Evolutionary conservation across 1,284 basidiomycete genomes (phyloP).

Genomic region (Trichosporon asahii): DNA sequence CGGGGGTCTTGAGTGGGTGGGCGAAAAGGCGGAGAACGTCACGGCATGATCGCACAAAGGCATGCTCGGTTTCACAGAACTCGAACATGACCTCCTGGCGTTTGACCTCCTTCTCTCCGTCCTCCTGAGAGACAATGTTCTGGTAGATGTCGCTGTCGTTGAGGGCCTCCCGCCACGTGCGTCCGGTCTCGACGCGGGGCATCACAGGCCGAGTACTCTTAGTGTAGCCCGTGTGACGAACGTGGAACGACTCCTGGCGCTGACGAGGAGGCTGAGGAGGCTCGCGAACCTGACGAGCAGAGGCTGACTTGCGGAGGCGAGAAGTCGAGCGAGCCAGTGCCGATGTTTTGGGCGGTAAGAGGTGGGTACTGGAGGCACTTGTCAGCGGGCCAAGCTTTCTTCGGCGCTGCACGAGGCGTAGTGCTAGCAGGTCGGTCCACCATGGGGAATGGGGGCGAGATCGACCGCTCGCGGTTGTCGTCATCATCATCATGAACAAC

Average conservation of each 20-base stretch:
- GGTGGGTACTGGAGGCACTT: neutral
- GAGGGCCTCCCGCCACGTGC: slow-evolving; percentile 37
- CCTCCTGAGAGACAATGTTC: slow-evolving; percentile 24
- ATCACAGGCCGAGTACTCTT: slow-evolving; percentile 28
- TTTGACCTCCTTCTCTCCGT: slow-evolving; percentile 57
- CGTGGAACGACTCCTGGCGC: slow-evolving; percentile 39
- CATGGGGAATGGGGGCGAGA: slow-evolving; percentile 14
- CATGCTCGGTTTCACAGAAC: slow-evolving; percentile 64
- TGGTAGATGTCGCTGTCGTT: slow-evolving; percentile 27
- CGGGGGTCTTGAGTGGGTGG: slow-evolving; percentile 64
- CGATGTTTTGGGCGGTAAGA: neutral
- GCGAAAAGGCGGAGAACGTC: slow-evolving; percentile 67
- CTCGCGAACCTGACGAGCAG: slow-evolving; percentile 18
- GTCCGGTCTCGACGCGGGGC: neutral
- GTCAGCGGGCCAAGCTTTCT: neutral
- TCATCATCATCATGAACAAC: slow-evolving; percentile 12
- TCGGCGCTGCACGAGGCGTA: neutral
- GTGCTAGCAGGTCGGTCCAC: neutral
- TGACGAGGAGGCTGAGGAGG: slow-evolving; percentile 33
- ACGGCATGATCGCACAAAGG: slow-evolving; percentile 64
- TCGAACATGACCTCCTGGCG: slow-evolving; percentile 68
- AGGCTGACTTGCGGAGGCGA: slow-evolving; percentile 14
- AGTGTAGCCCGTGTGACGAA: slow-evolving; percentile 40
- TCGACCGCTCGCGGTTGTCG: slow-evolving; percentile 8
- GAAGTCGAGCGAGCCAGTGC: slow-evolving; percentile 10